These are phyloP conservation scores for Plasmodium ovale DNA, from an alignment of 169 alveolate genomes.

Conservation along the genomic window DNA sequence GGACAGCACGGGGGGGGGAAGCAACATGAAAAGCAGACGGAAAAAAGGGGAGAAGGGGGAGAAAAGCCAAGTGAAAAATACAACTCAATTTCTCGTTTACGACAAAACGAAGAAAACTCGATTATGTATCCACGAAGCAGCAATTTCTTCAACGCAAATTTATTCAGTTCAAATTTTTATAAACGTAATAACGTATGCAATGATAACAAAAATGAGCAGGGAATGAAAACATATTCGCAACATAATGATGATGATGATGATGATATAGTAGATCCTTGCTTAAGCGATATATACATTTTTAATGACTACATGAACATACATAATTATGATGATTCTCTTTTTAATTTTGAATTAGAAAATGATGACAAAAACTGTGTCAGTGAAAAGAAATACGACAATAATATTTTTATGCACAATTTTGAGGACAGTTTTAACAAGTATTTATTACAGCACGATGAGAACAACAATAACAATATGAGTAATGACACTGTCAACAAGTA, in stretches of 20 bases:
- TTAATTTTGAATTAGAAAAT: conserved; percentile 24
- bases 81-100: conserved; percentile 9
- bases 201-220: not conserved
- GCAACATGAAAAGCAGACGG: not conserved
- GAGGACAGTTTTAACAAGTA: not conserved
- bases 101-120: conserved; percentile 1
- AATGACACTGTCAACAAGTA: not conserved
- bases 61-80: conserved; percentile 13
- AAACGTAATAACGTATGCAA: not conserved
- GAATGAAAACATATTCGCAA: not conserved
- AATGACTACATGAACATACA: conserved; percentile 19
- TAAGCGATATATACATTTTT: conserved; percentile 26
- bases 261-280: conserved; percentile 11
- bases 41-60: not conserved
- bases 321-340: conserved; percentile 16
- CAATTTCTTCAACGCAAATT: not conserved
- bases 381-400: conserved; percentile 16
- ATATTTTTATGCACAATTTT: conserved; percentile 6
- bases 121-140: conserved; percentile 3
- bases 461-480: not conserved
- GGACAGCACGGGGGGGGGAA: not conserved
- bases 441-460: conserved; percentile 4
- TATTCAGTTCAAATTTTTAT: conserved; percentile 12
- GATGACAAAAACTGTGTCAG: not conserved
- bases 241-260: too few species aligned